Evolutionary conservation across 768 basidiomycete genomes (phyloP).

Genomic region (Tricholoma sp.): DNA sequence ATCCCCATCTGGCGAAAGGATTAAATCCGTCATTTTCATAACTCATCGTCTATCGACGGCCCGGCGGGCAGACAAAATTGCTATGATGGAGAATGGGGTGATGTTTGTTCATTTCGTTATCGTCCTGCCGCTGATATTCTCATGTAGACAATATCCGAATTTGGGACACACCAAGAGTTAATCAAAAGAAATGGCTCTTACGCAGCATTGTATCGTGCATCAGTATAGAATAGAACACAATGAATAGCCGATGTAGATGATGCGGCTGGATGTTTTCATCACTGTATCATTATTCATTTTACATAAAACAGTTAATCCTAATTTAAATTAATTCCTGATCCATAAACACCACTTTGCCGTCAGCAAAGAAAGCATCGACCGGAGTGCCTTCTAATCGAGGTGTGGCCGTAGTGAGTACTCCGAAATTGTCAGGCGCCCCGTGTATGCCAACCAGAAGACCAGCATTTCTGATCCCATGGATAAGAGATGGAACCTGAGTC

Average conservation of each 20-base stretch:
- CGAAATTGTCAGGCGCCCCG: slow-evolving; percentile 48
- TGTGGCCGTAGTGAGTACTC: slow-evolving; percentile 24
- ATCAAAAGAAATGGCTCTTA: slow-evolving; percentile 56
- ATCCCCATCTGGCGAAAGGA: slow-evolving; percentile 48
- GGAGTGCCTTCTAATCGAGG: slow-evolving; percentile 40
- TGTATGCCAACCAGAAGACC: slow-evolving; percentile 85
- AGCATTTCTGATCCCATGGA: slow-evolving; percentile 82
- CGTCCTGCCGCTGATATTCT: slow-evolving; percentile 6
- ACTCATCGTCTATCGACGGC: slow-evolving; percentile 80
- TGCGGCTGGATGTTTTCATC: slow-evolving; percentile 4
- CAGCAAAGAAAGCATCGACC: slow-evolving; percentile 65
- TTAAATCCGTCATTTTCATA: slow-evolving; percentile 76
- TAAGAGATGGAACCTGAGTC: slow-evolving; percentile 86
- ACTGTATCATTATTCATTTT: slow-evolving; percentile 7
- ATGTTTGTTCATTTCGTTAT: slow-evolving; percentile 11
- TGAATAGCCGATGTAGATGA: neutral
- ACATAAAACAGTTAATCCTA: slow-evolving; percentile 1
- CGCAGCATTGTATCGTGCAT: slow-evolving; percentile 64
- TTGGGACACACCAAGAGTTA: slow-evolving; percentile 68
- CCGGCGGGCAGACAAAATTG: slow-evolving; percentile 79
- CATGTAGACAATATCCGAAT: slow-evolving; percentile 64
- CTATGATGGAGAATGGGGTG: slow-evolving; percentile 79
- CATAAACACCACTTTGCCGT: slow-evolving; percentile 62
- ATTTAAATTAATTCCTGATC: slow-evolving; percentile 46
- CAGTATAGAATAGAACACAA: slow-evolving; percentile 36